These are phyloP conservation scores for Yamadazyma spencermartinsiae DNA, from an alignment of 1,139 yeast species.

Conservation along the genomic window DNA sequence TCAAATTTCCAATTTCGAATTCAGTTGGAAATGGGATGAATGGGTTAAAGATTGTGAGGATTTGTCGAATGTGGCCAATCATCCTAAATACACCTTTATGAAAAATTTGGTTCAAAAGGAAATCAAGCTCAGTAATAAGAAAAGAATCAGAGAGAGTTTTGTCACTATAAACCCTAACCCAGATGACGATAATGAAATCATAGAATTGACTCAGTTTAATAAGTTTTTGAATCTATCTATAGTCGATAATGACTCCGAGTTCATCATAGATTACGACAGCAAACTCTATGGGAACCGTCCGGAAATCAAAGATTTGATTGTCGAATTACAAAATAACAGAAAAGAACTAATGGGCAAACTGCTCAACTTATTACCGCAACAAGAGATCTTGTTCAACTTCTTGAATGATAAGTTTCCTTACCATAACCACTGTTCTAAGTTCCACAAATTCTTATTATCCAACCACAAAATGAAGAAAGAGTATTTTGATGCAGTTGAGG, in stretches of 20 bases:
- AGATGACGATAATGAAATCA: slow-evolving; percentile 23
- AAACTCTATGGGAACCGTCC: slow-evolving; percentile 37
- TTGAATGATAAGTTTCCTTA: slow-evolving; percentile 40
- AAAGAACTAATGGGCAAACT: slow-evolving; percentile 24
- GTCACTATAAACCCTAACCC: slow-evolving; percentile 44
- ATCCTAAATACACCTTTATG: slow-evolving; percentile 76
- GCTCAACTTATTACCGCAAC: slow-evolving; percentile 37
- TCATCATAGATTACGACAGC: slow-evolving; percentile 35
- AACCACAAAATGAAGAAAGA: slow-evolving; percentile 44
- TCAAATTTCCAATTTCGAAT: slow-evolving; percentile 90
- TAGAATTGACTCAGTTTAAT: slow-evolving; percentile 56
- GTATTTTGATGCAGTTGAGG: slow-evolving; percentile 23
- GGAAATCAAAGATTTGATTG: slow-evolving; percentile 27
- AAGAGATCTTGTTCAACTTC: slow-evolving; percentile 40
- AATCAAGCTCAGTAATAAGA: slow-evolving; percentile 69
- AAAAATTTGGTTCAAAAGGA: slow-evolving; percentile 82
- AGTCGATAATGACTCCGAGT: slow-evolving; percentile 28
- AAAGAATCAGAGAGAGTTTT: slow-evolving; percentile 71
- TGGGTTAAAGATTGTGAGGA: slow-evolving; percentile 67
- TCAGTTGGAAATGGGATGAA: slow-evolving; percentile 98
- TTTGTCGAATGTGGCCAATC: slow-evolving; percentile 40
- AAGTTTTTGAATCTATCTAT: slow-evolving; percentile 55
- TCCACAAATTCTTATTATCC: slow-evolving; percentile 44
- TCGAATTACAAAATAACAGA: slow-evolving; percentile 31
- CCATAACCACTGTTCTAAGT: slow-evolving; percentile 36